Conservation (phyloP, 805 yeast genomes). For the Pichia eremophila region DNA sequence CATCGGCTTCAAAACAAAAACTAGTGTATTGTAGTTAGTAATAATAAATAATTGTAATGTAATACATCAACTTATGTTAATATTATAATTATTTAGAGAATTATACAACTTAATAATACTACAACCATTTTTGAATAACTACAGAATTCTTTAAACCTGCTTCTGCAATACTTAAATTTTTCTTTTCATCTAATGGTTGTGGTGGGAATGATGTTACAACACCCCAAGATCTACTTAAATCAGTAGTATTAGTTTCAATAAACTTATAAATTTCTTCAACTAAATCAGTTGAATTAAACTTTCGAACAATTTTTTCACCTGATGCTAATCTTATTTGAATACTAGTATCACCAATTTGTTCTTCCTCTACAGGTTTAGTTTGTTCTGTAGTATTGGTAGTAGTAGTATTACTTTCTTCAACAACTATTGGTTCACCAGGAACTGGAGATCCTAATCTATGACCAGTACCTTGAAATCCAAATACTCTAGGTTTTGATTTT, state of each 20-base stretch:
- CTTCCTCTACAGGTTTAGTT: constrained; percentile 7
- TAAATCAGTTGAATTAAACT: constrained; percentile 56
- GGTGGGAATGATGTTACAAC: constrained; percentile 80
- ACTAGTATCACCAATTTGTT: constrained; percentile 38
- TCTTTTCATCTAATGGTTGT: constrained; percentile 54
- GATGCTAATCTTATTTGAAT: constrained; percentile 80
- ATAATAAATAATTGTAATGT: too few relatives aligned
- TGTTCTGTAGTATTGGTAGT: constrained; percentile 4
- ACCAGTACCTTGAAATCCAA: constrained; percentile 74
- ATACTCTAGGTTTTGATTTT: constrained; percentile 32
- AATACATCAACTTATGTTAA: not conserved
- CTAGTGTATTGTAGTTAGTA: not conserved
- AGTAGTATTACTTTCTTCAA: constrained; percentile 4
- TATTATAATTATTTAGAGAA: not conserved
- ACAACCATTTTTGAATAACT: constrained; percentile 80
- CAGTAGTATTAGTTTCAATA: constrained; percentile 44
- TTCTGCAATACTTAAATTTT: constrained; percentile 48
- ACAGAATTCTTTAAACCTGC: constrained; percentile 78
- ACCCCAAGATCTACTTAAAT: constrained; percentile 41
- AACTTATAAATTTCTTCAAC: constrained; percentile 60
- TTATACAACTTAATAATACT: not conserved
- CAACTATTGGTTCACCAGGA: constrained; percentile 48
- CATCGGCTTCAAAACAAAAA: constrained; percentile 30
- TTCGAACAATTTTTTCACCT: constrained; percentile 60
- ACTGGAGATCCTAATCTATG: constrained; percentile 84